Conservation (phyloP, 1,139 yeast species). For the Lodderomyces margitis region DNA sequence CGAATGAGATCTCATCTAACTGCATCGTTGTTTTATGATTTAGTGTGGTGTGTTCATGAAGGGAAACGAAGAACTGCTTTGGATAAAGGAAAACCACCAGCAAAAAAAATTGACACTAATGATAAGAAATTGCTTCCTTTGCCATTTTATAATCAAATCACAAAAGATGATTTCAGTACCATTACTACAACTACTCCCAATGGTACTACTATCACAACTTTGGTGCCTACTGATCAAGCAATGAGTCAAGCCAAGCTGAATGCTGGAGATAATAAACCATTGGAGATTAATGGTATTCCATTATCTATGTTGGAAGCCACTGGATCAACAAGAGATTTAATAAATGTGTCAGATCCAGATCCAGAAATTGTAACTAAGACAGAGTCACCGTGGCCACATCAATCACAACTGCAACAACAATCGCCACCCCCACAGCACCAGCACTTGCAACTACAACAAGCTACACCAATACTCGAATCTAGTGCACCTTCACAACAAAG, state of each 20-base stretch:
- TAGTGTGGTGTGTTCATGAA: slow-evolving; percentile 94
- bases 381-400: background rate
- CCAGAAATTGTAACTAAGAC: background rate
- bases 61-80: slow-evolving; percentile 74
- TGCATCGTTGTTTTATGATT: slow-evolving; percentile 86
- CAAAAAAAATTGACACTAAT: slow-evolving; percentile 11
- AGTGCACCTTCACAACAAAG: slow-evolving; percentile 1
- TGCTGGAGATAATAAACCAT: slow-evolving; percentile 56
- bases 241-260: slow-evolving; percentile 56
- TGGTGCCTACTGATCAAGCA: slow-evolving; percentile 84
- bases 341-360: slow-evolving; percentile 2
- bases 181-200: slow-evolving; percentile 86
- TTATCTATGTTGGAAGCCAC: slow-evolving; percentile 78
- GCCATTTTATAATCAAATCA: slow-evolving; percentile 91
- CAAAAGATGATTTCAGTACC: slow-evolving; percentile 86
- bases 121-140: slow-evolving; percentile 57
- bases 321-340: slow-evolving; percentile 33
- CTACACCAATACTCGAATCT: slow-evolving; percentile 2
- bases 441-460: slow-evolving; percentile 4
- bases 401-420: background rate
- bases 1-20: slow-evolving; percentile 92
- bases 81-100: slow-evolving; percentile 38
- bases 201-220: slow-evolving; percentile 86
- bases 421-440: slow-evolving; percentile 3
- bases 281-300: slow-evolving; percentile 79